phyloP scores from a whole-genome alignment of 176 grass and related monocot species.

The Zea luxurians region DNA sequence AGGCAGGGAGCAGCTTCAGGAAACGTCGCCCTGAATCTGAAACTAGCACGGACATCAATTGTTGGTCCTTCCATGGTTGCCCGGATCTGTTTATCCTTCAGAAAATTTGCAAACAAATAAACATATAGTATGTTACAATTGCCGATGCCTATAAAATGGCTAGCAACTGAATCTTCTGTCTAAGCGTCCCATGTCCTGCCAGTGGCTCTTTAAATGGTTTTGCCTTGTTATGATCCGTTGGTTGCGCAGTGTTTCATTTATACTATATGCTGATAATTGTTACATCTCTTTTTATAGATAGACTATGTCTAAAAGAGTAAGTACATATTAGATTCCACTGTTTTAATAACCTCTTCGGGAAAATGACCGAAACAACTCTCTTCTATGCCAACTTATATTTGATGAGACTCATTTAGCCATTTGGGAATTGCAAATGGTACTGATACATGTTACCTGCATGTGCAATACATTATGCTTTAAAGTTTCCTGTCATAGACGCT shows the following conservation, averaged over 20 bases:
- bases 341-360: not conserved
- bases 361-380: not conserved
- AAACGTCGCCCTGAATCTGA: not conserved
- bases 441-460: not conserved
- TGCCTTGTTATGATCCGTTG: not conserved
- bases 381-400: not conserved
- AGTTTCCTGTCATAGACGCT: not conserved
- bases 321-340: not conserved
- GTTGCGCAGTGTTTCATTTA: not conserved
- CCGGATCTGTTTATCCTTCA: not conserved
- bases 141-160: not conserved
- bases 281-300: not conserved
- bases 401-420: not conserved
- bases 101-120: not conserved
- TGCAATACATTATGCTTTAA: not conserved
- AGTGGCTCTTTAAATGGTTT: not conserved
- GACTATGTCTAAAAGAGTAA: not conserved
- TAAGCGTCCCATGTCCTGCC: not conserved
- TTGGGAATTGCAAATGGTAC: not conserved
- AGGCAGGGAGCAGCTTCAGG: not conserved
- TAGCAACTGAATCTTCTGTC: not conserved
- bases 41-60: not conserved
- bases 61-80: not conserved
- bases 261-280: not conserved
- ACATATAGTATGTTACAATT: not conserved